phyloP scores from a whole-genome alignment of 768 basidiomycete genomes.

The Amanita brunnescens region DNA sequence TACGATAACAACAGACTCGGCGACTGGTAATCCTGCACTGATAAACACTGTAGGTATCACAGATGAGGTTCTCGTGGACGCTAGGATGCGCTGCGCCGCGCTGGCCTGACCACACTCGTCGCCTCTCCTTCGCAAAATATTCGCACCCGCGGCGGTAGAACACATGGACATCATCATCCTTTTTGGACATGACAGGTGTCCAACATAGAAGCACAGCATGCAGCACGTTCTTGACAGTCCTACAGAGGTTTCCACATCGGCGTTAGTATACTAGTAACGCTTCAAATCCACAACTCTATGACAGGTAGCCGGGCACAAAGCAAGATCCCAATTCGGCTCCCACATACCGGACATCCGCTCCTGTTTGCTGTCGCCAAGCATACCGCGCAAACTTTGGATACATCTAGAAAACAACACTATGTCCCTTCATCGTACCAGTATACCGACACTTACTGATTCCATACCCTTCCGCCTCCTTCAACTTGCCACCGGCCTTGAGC shows the following conservation, averaged over 20 bases:
- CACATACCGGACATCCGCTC: slow-evolving; percentile 35
- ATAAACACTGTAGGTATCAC: neutral
- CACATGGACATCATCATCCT: slow-evolving; percentile 42
- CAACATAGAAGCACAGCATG: slow-evolving; percentile 51
- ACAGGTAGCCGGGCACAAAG: slow-evolving; percentile 66
- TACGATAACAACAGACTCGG: slow-evolving; percentile 1
- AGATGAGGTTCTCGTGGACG: slow-evolving; percentile 3
- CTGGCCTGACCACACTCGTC: neutral
- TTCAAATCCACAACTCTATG: slow-evolving; percentile 16
- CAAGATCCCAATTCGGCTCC: slow-evolving; percentile 33
- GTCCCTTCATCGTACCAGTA: neutral
- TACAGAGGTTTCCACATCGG: slow-evolving; percentile 14
- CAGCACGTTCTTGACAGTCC: slow-evolving; percentile 60
- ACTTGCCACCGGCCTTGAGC: slow-evolving; percentile 48
- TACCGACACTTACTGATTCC: slow-evolving; percentile 1
- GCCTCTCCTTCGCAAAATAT: slow-evolving; percentile 38
- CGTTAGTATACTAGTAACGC: neutral
- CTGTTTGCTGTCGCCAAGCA: slow-evolving; percentile 32
- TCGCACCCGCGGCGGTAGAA: slow-evolving; percentile 64
- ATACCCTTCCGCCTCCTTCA: neutral
- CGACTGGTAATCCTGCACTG: neutral
- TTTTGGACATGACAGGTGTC: slow-evolving; percentile 59
- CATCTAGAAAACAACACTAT: slow-evolving; percentile 20
- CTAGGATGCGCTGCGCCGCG: neutral
- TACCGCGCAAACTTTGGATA: slow-evolving; percentile 37